Conservation (phyloP, 2,329 filamentous ascomycete species). For the Exserohilum turcica region DNA sequence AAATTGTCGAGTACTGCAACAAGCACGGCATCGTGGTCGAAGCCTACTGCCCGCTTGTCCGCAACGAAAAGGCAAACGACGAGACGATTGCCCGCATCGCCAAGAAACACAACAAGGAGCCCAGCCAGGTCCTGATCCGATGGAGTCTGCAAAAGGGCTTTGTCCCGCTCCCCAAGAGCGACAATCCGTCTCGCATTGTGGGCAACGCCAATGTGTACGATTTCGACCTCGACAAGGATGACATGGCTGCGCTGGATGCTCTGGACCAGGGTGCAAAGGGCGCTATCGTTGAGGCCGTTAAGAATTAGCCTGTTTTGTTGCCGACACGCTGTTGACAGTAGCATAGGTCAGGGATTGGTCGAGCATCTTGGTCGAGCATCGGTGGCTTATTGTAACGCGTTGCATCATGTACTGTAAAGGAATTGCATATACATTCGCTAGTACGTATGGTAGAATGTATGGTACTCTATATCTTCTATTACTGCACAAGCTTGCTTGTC, state of each 20-base stretch:
- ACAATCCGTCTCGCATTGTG: conserved; percentile 42
- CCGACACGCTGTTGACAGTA: too few relatives aligned
- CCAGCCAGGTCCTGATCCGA: conserved; percentile 77
- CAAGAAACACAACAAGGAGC: conserved; percentile 73
- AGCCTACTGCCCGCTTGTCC: conserved; percentile 70
- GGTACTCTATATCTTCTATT: too few relatives aligned
- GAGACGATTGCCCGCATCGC: conserved; percentile 67
- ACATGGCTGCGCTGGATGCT: conserved; percentile 43
- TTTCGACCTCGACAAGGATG: conserved; percentile 43
- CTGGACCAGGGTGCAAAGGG: conserved; percentile 43
- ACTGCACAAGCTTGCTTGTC: too few relatives aligned
- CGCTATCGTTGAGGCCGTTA: conserved; percentile 41
- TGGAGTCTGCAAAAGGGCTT: conserved; percentile 79
- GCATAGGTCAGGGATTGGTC: too few relatives aligned
- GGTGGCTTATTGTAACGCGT: too few relatives aligned
- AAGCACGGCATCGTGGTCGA: conserved; percentile 64
- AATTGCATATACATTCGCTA: too few relatives aligned
- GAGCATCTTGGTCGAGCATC: too few relatives aligned
- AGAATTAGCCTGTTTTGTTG: not conserved
- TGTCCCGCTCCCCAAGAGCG: conserved; percentile 49
- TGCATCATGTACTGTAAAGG: too few relatives aligned
- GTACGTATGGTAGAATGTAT: too few relatives aligned
- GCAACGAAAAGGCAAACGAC: conserved; percentile 74
- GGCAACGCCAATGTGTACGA: conserved; percentile 46
- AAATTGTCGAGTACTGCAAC: conserved; percentile 62